These are phyloP conservation scores for Lizonia empirigonia DNA, from an alignment of 2,329 filamentous ascomycete genomes.

Conservation along the genomic window DNA sequence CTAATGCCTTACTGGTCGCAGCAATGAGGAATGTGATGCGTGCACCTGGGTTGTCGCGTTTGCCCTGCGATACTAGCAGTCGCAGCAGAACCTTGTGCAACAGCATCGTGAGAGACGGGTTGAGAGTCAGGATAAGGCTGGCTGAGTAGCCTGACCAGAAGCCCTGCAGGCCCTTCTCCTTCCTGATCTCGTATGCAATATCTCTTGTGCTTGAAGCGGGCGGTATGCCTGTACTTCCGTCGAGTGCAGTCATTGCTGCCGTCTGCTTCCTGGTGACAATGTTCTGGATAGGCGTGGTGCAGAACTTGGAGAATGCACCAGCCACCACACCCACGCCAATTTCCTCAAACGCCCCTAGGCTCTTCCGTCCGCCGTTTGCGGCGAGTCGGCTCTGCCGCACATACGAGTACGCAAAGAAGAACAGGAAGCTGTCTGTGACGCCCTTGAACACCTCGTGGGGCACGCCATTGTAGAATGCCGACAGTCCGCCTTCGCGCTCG, in stretches of 20 bases:
- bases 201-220: slow-evolving; percentile 53
- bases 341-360: slow-evolving; percentile 71
- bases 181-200: slow-evolving; percentile 67
- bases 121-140: slow-evolving; percentile 77
- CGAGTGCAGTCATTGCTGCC: slow-evolving; percentile 57
- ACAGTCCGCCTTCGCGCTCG: slow-evolving; percentile 69
- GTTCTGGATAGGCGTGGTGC: slow-evolving; percentile 81
- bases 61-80: slow-evolving; percentile 60
- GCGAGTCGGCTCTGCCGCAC: slow-evolving; percentile 54
- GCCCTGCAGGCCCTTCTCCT: slow-evolving; percentile 73
- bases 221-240: slow-evolving; percentile 38
- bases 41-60: slow-evolving; percentile 59
- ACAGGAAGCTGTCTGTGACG: slow-evolving; percentile 76
- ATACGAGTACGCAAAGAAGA: slow-evolving; percentile 80
- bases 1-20: slow-evolving; percentile 77
- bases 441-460: slow-evolving; percentile 53
- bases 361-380: slow-evolving; percentile 34
- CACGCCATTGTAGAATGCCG: slow-evolving; percentile 66
- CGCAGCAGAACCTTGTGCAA: slow-evolving; percentile 75
- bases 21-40: slow-evolving; percentile 69
- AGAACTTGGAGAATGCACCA: slow-evolving; percentile 73
- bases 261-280: slow-evolving; percentile 84
- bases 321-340: slow-evolving; percentile 74
- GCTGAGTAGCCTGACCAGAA: slow-evolving; percentile 92
- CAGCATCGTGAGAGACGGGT: slow-evolving; percentile 85